These are phyloP conservation scores for Xylaria hypoxylon DNA, from an alignment of 2,329 filamentous ascomycete genomes.

Conservation along the genomic window DNA sequence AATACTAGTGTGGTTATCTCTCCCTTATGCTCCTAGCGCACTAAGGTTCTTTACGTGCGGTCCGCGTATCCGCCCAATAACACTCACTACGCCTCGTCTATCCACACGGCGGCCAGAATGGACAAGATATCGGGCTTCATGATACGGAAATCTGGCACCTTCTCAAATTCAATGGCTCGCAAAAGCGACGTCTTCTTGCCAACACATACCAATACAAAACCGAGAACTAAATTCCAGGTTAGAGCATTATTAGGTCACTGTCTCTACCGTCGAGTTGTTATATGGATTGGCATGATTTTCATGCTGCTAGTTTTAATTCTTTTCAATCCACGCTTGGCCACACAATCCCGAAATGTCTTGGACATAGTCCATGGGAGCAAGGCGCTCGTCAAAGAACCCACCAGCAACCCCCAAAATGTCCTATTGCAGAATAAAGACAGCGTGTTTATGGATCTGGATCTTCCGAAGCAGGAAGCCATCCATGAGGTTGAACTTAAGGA, in stretches of 20 bases:
- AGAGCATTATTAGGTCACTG: conserved; percentile 63
- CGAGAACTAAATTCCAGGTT: conserved; percentile 56
- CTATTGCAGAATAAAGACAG: conserved; percentile 41
- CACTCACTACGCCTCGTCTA: conserved; percentile 8
- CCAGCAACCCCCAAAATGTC: conserved; percentile 29
- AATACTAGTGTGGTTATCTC: background rate
- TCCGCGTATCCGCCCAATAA: conserved; percentile 11
- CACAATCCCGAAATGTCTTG: conserved; percentile 46
- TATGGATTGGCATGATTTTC: conserved; percentile 61
- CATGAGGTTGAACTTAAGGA: conserved; percentile 26
- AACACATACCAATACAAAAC: conserved; percentile 46
- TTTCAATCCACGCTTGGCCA: conserved; percentile 50
- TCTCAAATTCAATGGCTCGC: conserved; percentile 35
- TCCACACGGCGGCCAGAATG: conserved; percentile 38
- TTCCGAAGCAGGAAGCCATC: conserved; percentile 22
- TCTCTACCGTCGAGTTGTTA: conserved; percentile 63
- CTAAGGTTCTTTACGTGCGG: conserved; percentile 9
- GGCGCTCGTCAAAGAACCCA: conserved; percentile 29
- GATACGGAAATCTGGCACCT: conserved; percentile 42
- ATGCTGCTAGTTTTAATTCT: conserved; percentile 57
- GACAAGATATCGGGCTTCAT: conserved; percentile 45
- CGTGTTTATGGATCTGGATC: conserved; percentile 15
- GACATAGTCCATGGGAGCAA: conserved; percentile 47
- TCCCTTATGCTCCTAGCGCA: conserved; percentile 14
- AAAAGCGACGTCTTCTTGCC: conserved; percentile 50